Conservation (phyloP, 129 eudicot species). For the Smallanthus sonchifolius region DNA sequence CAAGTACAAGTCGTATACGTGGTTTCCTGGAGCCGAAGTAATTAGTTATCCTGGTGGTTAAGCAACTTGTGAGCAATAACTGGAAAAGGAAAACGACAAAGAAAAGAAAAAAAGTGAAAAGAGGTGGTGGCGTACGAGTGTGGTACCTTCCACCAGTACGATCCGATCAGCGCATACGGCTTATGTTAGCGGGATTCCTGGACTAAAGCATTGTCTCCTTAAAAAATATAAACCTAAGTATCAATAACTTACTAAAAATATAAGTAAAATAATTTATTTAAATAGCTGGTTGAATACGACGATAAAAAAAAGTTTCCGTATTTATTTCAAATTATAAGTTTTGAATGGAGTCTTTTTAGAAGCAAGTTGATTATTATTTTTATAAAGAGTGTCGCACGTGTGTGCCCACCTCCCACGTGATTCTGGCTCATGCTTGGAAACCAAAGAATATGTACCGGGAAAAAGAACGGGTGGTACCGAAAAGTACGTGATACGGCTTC, state of each 20-base stretch:
- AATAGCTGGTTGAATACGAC: too few relatives aligned
- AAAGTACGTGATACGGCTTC: conserved; percentile 25
- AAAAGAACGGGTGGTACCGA: conserved; percentile 3
- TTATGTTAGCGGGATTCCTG: conserved; percentile 35
- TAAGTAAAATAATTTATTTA: too few relatives aligned
- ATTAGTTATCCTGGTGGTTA: conserved; percentile 4
- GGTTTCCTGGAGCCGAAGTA: conserved; percentile 27
- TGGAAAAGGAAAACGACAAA: conserved; percentile 9
- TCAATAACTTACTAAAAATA: too few relatives aligned
- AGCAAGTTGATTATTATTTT: too few relatives aligned
- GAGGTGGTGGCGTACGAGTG: conserved; percentile 28
- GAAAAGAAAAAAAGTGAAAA: background rate
- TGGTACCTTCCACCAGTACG: conserved; percentile 35
- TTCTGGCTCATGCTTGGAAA: conserved; percentile 20
- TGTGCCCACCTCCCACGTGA: conserved; percentile 19
- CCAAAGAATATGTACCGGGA: background rate
- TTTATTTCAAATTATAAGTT: too few relatives aligned
- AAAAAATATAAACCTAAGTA: too few relatives aligned
- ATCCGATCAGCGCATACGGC: conserved; percentile 26
- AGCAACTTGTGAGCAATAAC: conserved; percentile 2
- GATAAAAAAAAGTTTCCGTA: too few relatives aligned
- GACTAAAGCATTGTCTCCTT: background rate
- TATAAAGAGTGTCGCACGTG: conserved; percentile 12
- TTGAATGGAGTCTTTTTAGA: too few relatives aligned
- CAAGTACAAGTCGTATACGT: conserved; percentile 1